These are phyloP conservation scores for Pichia cephalocereana DNA, from an alignment of 805 yeast genomes.

Conservation along the genomic window DNA sequence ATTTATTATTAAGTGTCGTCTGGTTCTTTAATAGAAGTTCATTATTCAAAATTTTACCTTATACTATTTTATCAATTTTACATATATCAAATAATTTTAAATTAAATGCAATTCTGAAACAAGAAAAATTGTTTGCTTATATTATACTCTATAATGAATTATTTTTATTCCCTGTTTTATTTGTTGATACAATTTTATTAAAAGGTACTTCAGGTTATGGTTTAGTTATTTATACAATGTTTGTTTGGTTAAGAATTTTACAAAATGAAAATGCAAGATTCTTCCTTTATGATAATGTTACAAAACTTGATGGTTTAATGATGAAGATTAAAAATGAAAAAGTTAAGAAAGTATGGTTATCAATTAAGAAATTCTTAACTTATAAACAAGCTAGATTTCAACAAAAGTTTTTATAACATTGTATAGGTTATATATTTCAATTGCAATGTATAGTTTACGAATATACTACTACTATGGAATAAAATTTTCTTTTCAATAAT, in stretches of 20 bases:
- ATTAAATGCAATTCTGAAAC: constrained; percentile 30
- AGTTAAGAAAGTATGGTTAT: constrained; percentile 32
- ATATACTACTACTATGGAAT: too few relatives aligned
- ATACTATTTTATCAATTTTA: constrained; percentile 43
- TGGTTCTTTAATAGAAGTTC: constrained; percentile 64
- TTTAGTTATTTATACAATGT: constrained; percentile 43
- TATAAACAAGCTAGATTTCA: constrained; percentile 30
- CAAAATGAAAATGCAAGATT: constrained; percentile 39
- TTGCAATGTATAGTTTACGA: not conserved
- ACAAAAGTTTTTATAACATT: constrained; percentile 13
- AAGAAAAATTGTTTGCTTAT: constrained; percentile 32
- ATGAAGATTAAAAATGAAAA: constrained; percentile 36
- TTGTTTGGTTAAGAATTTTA: constrained; percentile 66
- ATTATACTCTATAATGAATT: constrained; percentile 55
- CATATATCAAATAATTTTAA: constrained; percentile 41
- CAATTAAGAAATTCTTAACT: constrained; percentile 32
- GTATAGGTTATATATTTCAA: not conserved
- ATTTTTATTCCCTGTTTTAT: constrained; percentile 40
- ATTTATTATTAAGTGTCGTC: constrained; percentile 39
- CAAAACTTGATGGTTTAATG: constrained; percentile 35
- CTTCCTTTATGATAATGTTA: constrained; percentile 33
- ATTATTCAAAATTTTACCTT: constrained; percentile 57
- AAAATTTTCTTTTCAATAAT: not conserved
- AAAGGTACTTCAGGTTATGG: constrained; percentile 67
- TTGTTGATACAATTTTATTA: constrained; percentile 50